A percentile compares a stretch with the other conserved stretches of the same genome.
These are phyloP conservation scores for Meyerozyma elateridarum DNA, from an alignment of 1,139 yeast species.

Conservation along the genomic window DNA sequence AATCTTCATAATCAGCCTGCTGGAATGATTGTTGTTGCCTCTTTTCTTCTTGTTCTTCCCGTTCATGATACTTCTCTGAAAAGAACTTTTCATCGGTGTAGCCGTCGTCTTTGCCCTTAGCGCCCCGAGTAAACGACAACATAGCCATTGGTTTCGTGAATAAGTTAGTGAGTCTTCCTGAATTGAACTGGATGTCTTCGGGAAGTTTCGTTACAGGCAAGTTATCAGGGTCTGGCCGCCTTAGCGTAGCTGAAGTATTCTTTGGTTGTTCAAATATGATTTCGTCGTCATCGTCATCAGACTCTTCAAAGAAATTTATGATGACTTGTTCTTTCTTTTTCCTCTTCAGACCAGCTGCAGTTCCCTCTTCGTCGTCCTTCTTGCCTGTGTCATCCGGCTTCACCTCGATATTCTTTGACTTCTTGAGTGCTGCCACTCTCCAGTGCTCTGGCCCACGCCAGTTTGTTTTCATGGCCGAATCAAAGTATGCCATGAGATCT, in stretches of 20 bases:
- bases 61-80: conserved; percentile 60
- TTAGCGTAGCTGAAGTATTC: conserved; percentile 25
- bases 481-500: conserved; percentile 77
- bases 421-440: conserved; percentile 67
- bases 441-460: conserved; percentile 97
- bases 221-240: conserved; percentile 20
- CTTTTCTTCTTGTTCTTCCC: conserved; percentile 32
- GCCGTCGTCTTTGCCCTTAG: conserved; percentile 12
- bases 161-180: conserved; percentile 61
- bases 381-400: conserved; percentile 3
- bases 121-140: conserved; percentile 24
- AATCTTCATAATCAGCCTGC: conserved; percentile 43
- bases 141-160: conserved; percentile 62
- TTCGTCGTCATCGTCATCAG: conserved; percentile 37
- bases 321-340: conserved; percentile 30
- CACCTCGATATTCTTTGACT: conserved; percentile 13
- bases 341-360: conserved; percentile 14
- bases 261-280: conserved; percentile 47
- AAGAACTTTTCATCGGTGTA: conserved; percentile 68
- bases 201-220: conserved; percentile 53
- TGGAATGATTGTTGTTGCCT: conserved; percentile 36
- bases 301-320: conserved; percentile 48
- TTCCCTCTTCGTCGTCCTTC: conserved; percentile 5
- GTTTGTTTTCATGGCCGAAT: conserved; percentile 58
- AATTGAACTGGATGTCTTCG: conserved; percentile 67